phyloP scores from a whole-genome alignment of 2,329 filamentous ascomycete genomes.

The Orbilia oligospora region DNA sequence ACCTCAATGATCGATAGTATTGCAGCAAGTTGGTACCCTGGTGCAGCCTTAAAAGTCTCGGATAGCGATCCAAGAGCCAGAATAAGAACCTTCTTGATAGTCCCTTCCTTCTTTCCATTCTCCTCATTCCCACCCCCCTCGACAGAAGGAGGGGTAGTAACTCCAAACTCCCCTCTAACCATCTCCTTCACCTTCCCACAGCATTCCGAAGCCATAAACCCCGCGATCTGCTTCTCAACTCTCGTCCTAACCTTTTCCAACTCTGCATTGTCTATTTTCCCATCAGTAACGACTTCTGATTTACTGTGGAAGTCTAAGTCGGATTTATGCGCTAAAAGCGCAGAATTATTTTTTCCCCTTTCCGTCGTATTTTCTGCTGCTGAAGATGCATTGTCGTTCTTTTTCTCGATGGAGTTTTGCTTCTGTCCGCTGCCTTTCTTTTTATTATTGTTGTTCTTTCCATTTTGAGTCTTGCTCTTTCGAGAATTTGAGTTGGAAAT shows the following conservation, averaged over 20 bases:
- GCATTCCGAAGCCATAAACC: conserved; percentile 33
- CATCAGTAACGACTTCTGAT: background rate
- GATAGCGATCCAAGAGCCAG: conserved; percentile 55
- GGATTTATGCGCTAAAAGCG: conserved; percentile 49
- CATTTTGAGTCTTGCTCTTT: conserved; percentile 27
- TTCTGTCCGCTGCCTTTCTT: background rate
- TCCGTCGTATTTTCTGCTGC: no score
- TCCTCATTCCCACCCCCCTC: background rate
- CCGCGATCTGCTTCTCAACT: conserved; percentile 40
- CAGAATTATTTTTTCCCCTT: conserved; percentile 2
- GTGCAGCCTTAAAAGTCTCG: conserved; percentile 22
- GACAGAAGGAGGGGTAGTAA: background rate
- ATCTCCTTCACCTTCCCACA: conserved; percentile 35
- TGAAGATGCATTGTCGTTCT: no score
- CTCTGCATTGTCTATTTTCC: conserved; percentile 13
- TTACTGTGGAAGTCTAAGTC: conserved; percentile 18
- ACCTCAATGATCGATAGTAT: conserved; percentile 37
- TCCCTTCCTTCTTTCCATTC: background rate
- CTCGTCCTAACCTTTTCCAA: conserved; percentile 19
- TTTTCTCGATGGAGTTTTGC: background rate
- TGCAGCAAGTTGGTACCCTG: conserved; percentile 51
- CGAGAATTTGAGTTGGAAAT: conserved; percentile 30
- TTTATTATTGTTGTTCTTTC: conserved; percentile 8
- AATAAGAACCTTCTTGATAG: conserved; percentile 40
- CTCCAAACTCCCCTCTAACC: background rate